Evolutionary conservation across 2,329 filamentous ascomycete species (phyloP), one percentile per base, ranked within the genome.

Genomic region (Stemphylium lycopersici): DNA sequence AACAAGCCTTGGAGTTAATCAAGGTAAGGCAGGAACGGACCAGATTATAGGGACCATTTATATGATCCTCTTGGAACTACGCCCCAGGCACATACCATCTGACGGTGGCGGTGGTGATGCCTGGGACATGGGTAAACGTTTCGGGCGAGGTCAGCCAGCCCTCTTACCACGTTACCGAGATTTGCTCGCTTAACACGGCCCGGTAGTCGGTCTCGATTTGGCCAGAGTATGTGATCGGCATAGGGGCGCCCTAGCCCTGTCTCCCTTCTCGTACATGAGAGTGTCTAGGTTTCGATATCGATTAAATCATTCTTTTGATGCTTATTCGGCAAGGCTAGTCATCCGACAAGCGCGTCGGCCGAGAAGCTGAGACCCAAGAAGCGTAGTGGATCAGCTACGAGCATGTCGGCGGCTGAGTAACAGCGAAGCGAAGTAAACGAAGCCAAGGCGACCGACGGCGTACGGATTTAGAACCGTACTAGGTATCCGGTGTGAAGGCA

Each of bases 381-480:
- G 22, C 39, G 29, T 51, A 36, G 53, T 50, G 40, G 39, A 31
- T 36, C 37, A 43, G 36, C 31, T 44, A 55, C 56, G 54, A 54
- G 37, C 53, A 48, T 59, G 38, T 52, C 58, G 61, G 54, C 47
- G 62, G 49, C 45, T 59, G 55, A 55, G 43, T 39, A 44, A 26
- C 34, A 48, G 44, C 29, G 29, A 43, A 57, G 48, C 53, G 41
- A 56, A 44, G 52, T 38, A 38, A 36, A 47, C 18, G 43, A 55
- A 34, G 38, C 52, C 54, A 55, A 58, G 48, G 12, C 16, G 31
- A 34, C 13, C 32, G 46, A 45, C 45, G 45, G 49, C 36, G 48
- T 33, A 54, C 36, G 41, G 42, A 32, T 47, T 16, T 40, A 38
- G 46, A 32, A 34, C 43, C 43, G n/a, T 6, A 39, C 46, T 39